Conservation (phyloP, 23 red algal species). For the Porphyridium purpureum region DNA sequence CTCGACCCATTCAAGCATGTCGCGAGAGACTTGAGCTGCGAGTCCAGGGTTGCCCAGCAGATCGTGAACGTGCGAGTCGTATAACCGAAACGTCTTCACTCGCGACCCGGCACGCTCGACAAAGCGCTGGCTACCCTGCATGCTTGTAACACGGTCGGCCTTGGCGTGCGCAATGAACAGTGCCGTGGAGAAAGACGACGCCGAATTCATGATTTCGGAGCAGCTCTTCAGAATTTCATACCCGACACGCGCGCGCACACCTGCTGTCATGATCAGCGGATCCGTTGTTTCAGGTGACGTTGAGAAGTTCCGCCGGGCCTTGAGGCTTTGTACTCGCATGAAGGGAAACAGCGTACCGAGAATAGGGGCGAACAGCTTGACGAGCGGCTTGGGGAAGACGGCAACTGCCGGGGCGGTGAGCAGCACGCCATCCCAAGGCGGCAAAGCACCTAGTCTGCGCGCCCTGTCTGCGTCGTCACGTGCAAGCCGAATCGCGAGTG, state of each 20-base stretch:
- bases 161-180: slow-evolving; percentile 52
- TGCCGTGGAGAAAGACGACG: slow-evolving; percentile 23
- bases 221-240: slow-evolving; percentile 53
- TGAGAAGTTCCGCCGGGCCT: neutral
- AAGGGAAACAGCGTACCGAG: slow-evolving; percentile 40
- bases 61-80: neutral
- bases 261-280: slow-evolving; percentile 6
- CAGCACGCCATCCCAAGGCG: slow-evolving; percentile 35
- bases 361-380: slow-evolving; percentile 49
- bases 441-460: neutral
- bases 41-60: neutral
- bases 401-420: slow-evolving; percentile 51
- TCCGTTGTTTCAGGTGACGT: slow-evolving; percentile 2
- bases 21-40: neutral
- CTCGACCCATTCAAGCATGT: neutral
- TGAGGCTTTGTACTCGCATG: slow-evolving; percentile 45
- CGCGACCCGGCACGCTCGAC: slow-evolving; percentile 1
- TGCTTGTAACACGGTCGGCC: slow-evolving; percentile 35
- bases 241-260: slow-evolving; percentile 24
- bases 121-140: neutral
- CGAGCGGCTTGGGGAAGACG: slow-evolving; percentile 44
- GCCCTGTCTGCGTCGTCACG: neutral
- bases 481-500: slow-evolving; percentile 29
- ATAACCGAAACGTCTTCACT: too few relatives aligned
- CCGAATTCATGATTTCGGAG: slow-evolving; percentile 46